Base-by-base conservation (phyloP, 805 yeast genomes). In the Zygotorulaspora chibaensis region DNA sequence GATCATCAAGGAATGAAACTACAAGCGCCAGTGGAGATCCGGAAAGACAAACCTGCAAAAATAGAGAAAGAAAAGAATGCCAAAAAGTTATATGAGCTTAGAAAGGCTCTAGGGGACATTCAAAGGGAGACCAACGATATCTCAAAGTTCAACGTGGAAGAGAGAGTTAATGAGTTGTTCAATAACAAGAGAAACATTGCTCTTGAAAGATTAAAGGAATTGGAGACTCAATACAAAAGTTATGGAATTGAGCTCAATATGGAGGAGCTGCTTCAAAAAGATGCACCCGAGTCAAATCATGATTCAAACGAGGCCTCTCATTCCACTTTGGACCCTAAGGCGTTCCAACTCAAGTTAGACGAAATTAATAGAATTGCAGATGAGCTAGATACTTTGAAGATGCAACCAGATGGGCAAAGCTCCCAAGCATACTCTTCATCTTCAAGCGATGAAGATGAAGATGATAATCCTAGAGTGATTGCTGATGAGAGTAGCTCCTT, bases 91-190 rank as follows among this genome's bases (percentile, higher is more conserved):
- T 75, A 74, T 42, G 67, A 67, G 8, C 67, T 86, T 39, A 72
- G 85, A 53, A 73, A 74, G 45, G 80, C 79, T 54, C 63, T 86
- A 31, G 76, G 82, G 9, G 72, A 74, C 11, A 67, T 86, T 37
- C 93, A 86, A 62, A 73, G 74, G 38, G 90, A 86, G 59, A 81
- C 90, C 1, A 86, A 86, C 61, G 88, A 81, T 51, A 81, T 85
- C 33, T 75, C 86, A 62, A 85, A 84, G 58, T 78, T 73, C 53
- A 84, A 84, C 63, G 66, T 70, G 12, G 65, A 71, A 45, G 70
- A 70, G 11, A 67, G 76, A 45, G 75, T 78, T 43, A 75, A 76
- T 49, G 81, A 84, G 40, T 59, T 76, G 56, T 73, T 82, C 63
- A 71, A 74, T 37, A 77, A 77, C 49, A 83, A 82, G 56, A 84